A percentile compares a stretch with the other conserved stretches of the same genome.
Evolutionary conservation across 495 filamentous ascomycete genomes (phyloP).

Genomic region (Copromyces sp.): DNA sequence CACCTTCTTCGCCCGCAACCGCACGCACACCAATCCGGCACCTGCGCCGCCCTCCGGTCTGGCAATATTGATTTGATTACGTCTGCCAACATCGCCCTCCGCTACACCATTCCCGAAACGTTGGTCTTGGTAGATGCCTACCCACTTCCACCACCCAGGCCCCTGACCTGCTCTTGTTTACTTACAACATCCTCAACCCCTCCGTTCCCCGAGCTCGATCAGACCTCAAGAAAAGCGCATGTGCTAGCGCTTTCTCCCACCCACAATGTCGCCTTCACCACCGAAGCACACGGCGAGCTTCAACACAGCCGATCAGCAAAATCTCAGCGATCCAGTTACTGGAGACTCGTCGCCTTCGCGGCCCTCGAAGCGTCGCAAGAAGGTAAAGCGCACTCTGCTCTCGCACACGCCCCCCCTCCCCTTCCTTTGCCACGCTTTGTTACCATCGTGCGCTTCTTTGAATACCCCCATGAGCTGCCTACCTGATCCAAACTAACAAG

Average conservation of each 20-base stretch:
- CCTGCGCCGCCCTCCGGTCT: not conserved
- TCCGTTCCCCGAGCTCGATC: not conserved
- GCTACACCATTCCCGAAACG: not conserved
- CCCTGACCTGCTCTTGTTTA: not conserved
- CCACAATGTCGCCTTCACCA: slow-evolving; percentile 29
- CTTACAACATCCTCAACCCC: not conserved
- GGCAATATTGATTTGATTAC: not conserved
- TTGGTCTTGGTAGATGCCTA: slow-evolving; percentile 4
- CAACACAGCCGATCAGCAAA: slow-evolving; percentile 18
- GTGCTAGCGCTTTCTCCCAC: slow-evolving; percentile 10
- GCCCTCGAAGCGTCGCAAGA: slow-evolving; percentile 64
- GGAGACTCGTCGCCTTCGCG: slow-evolving; percentile 58
- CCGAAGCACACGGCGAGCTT: slow-evolving; percentile 34
- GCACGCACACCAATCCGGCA: not conserved
- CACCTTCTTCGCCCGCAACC: not conserved
- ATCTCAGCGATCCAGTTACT: slow-evolving; percentile 26
- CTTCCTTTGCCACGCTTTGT: slow-evolving; percentile 7
- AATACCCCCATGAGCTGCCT: not conserved
- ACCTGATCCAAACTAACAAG: not conserved
- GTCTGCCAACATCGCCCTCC: not conserved
- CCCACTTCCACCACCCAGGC: not conserved
- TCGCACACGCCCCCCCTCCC: slow-evolving; percentile 13
- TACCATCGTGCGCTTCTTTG: not conserved
- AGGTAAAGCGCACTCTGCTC: slow-evolving; percentile 37
- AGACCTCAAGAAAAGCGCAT: slow-evolving; percentile 2